Base-by-base conservation (phyloP, 108 stramenopile species). In the Nannochloropsis salina region DNA sequence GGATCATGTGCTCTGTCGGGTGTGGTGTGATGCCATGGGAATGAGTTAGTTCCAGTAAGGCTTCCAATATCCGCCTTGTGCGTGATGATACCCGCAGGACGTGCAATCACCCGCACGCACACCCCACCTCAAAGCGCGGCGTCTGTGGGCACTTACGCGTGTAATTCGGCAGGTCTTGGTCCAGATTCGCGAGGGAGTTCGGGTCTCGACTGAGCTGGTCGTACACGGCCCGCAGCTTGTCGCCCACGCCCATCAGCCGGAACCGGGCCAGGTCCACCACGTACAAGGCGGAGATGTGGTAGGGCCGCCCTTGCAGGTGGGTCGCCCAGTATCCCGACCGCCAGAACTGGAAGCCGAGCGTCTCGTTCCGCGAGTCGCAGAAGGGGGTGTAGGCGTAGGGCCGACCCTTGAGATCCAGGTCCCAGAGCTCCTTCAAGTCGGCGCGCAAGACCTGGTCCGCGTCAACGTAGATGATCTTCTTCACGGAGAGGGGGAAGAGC, bases 151-250 rank as follows among this genome's bases (percentile, higher is more conserved):
- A 74, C 61, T 15, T 74, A 74, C 61, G 97, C 8, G 95, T 96
- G 83, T 96, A 99, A 89, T 99, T 99, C 10, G 99, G 99, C 84
- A 99, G 89, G 85, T 99, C 99, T 92, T 99, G 99, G 86, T 98
- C 98, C 80, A 99, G 91, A 84, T 99, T 99, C 21, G 97, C 92
- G 42, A 99, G 90, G 87, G 96, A 97, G 81, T 95, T 95, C 20
- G 97, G 99, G 87, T 99, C 98, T 11, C 95, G 95, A 10, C 93
- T 92, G 15, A 99, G 93, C 83, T 92, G 92, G 86, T 98, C 97
- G 88, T 99, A 99, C 12, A 91, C 90, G 6, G 94, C 90, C 61
- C 99, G 92, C n/a, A 99, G 92, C 43, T 93, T 93, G 88, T 99
- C 98, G 9, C 98, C 98, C 42, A 99, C 96, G 51, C 93, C 90